A percentile compares a stretch with the other conserved stretches of the same genome.
Evolutionary conservation across 805 yeast genomes (phyloP).

Genomic region (Alloascoidea hylecoeti): DNA sequence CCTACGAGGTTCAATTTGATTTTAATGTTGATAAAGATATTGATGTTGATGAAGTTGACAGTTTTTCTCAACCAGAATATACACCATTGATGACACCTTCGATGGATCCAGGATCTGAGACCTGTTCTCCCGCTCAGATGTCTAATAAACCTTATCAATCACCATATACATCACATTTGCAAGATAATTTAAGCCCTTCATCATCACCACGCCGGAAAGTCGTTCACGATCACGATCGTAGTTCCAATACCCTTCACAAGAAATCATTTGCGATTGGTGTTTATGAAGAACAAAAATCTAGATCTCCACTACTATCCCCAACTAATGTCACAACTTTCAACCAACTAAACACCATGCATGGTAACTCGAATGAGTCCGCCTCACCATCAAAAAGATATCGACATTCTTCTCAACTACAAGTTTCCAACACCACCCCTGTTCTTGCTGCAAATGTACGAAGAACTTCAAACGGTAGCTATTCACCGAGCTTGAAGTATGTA

Average conservation of each 20-base stretch:
- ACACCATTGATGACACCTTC: background rate
- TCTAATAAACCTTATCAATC: background rate
- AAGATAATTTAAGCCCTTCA: background rate
- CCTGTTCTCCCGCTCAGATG: background rate
- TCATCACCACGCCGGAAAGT: background rate
- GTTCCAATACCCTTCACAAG: background rate
- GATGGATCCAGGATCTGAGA: background rate
- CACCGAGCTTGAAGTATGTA: background rate
- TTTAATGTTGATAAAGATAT: too few species aligned
- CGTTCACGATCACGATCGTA: too few species aligned
- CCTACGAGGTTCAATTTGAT: too few species aligned
- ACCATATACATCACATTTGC: background rate
- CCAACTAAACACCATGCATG: too few species aligned
- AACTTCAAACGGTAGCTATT: background rate
- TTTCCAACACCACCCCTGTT: slow-evolving; percentile 1
- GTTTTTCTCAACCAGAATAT: background rate
- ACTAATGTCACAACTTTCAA: background rate
- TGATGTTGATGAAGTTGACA: too few species aligned
- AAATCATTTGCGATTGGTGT: too few species aligned
- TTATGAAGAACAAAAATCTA: background rate
- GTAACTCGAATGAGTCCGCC: background rate
- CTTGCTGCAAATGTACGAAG: background rate
- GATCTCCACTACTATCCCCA: too few species aligned
- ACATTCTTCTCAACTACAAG: background rate
- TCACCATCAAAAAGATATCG: background rate